Evolutionary conservation across 805 yeast genomes (phyloP), one percentile per base, ranked within the genome.

Genomic region (Wickerhamomyces chaumierensis): DNA sequence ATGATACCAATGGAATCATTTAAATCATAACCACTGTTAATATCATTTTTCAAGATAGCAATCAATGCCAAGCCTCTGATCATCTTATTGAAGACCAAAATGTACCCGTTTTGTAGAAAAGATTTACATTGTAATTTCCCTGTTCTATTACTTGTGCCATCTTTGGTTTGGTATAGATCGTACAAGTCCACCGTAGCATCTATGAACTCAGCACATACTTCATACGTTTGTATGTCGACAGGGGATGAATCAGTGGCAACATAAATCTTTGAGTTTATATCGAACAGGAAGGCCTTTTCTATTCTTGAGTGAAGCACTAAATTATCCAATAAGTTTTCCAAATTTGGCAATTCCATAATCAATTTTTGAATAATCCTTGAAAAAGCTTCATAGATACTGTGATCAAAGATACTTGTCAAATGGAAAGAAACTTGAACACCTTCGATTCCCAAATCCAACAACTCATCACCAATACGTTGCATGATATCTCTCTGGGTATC

Each of bases 181-280:
- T 85, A 88, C 46, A 92, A 62, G 53, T 92, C 97, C 19, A 87
- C 80, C 3, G 95, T 80, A 14, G 90, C 92, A 57, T 92, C 97
- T 35, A 92, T 90, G 53, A 92, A 92, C 53, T 92, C 97, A 0
- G 96, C 94, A 59, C 97, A 92, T 2, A 90, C 94, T 57, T 92
- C 96, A 56, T 92, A 92, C 0, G 94, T 84, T 53, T 87, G 95
- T 32, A 86, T 81, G 60, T 90, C 97, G 31, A 90, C 95, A 0
- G 97, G 96, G 2, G 88, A 78, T 0, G 95, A 83, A 57, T 92
- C 98, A 0, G 97, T 90, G 5, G 96, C 96, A 36, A 90, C 87
- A 55, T 90, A 92, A 17, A 92, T 84, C 56, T 92, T 92, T 15
- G 95, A 82, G 52, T 84, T 83, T 19, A 90, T 76, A 55, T 92